phyloP scores from a whole-genome alignment of 2,329 filamentous ascomycete species.

The Purpureocillium takamizusanense region DNA sequence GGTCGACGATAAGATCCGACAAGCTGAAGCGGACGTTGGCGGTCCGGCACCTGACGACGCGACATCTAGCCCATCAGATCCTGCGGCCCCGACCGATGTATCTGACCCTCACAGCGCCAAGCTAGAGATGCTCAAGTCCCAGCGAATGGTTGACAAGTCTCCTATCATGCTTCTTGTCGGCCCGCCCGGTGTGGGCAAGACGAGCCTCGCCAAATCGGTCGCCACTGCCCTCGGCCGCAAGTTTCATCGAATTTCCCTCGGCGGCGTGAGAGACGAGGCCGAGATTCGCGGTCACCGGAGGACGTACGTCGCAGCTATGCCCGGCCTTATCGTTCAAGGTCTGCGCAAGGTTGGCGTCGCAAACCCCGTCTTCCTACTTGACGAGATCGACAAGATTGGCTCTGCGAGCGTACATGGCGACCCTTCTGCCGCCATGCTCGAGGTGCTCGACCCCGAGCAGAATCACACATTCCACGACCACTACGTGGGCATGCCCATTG shows the following conservation, averaged over 20 bases:
- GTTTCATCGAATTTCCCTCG: slow-evolving; percentile 94
- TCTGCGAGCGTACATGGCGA: slow-evolving; percentile 89
- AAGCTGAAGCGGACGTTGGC: slow-evolving; percentile 45
- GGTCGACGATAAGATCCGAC: slow-evolving; percentile 68
- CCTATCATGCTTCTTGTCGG: slow-evolving; percentile 90
- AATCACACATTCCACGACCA: slow-evolving; percentile 93
- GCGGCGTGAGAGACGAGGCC: slow-evolving; percentile 90
- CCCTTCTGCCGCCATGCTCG: slow-evolving; percentile 93
- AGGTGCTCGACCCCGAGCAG: slow-evolving; percentile 94
- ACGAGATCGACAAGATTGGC: slow-evolving; percentile 97
- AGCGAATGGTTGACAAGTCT: slow-evolving; percentile 87
- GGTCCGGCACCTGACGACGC: slow-evolving; percentile 23
- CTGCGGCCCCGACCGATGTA: slow-evolving; percentile 11
- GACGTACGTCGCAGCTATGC: slow-evolving; percentile 99
- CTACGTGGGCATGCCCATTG: slow-evolving; percentile 91
- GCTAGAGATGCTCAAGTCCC: slow-evolving; percentile 66
- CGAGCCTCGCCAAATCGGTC: slow-evolving; percentile 85
- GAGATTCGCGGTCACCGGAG: slow-evolving; percentile 92
- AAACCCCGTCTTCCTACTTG: slow-evolving; percentile 90
- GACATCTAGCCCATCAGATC: slow-evolving; percentile 11
- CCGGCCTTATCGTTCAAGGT: slow-evolving; percentile 85
- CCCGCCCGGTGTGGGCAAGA: slow-evolving; percentile 92
- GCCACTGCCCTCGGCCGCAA: slow-evolving; percentile 87
- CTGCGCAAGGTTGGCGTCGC: slow-evolving; percentile 91
- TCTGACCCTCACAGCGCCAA: slow-evolving; percentile 43